Evolutionary conservation across 139 green algal genomes (phyloP).

Genomic region (Chlorella sorokiniana): DNA sequence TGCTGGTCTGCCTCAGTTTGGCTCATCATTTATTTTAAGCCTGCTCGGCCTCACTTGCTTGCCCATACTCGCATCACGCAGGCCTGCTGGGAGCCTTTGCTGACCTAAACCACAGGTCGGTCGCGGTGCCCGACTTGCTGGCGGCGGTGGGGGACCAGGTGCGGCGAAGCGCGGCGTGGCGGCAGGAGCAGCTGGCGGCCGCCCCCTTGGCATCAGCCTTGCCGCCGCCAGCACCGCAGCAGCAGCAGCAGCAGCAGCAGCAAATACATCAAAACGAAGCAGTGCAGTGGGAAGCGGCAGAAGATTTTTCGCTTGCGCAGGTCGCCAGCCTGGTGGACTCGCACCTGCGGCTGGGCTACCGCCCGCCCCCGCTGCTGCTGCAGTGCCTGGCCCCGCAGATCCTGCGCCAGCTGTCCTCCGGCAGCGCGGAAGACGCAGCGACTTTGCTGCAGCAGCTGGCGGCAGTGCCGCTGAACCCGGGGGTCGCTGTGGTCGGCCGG

Average conservation of each 20-base stretch:
- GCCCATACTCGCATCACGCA: not conserved
- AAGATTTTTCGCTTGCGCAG: not conserved
- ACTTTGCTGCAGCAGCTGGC: conserved; percentile 24
- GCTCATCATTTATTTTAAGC: not conserved
- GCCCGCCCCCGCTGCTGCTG: conserved; percentile 5
- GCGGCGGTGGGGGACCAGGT: conserved; percentile 46
- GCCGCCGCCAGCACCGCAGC: not conserved
- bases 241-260: not conserved
- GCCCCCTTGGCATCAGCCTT: not conserved
- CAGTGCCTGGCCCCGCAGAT: conserved; percentile 26
- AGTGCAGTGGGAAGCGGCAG: not conserved
- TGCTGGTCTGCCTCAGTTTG: not conserved
- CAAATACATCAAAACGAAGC: no score
- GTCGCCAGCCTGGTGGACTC: conserved; percentile 7
- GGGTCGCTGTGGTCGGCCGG: not conserved
- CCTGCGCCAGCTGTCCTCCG: conserved; percentile 9
- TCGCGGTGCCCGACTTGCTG: conserved; percentile 56
- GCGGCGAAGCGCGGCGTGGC: conserved; percentile 4
- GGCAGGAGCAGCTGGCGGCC: not conserved
- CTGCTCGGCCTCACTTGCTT: not conserved
- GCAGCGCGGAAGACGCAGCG: not conserved
- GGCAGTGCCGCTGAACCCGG: not conserved
- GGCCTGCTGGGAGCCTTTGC: conserved; percentile 47
- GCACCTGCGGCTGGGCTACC: conserved; percentile 31
- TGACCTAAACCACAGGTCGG: conserved; percentile 36